Conservation (phyloP, 2,329 filamentous ascomycete genomes). For the Diaporthe helianthi region DNA sequence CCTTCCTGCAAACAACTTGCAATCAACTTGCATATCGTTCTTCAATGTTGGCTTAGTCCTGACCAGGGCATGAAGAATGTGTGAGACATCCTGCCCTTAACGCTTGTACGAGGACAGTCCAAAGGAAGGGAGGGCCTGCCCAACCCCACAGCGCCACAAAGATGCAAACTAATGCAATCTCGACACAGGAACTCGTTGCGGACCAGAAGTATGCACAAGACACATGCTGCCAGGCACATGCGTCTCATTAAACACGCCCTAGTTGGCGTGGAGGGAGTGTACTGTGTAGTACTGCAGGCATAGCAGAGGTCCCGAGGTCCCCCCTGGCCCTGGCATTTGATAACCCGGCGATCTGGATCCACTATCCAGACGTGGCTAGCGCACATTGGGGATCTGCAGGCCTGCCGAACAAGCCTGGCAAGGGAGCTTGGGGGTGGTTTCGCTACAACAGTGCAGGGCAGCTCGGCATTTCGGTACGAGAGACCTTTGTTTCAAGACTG, state of each 20-base stretch:
- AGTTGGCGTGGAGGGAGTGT: not conserved
- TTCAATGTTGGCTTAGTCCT: not conserved
- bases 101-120: not conserved
- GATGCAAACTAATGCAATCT: not conserved
- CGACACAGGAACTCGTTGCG: not conserved
- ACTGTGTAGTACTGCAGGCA: conserved; percentile 18
- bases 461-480: conserved; percentile 25
- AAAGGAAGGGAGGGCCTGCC: not conserved
- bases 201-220: not conserved
- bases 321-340: conserved; percentile 19
- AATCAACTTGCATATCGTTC: no score
- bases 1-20: not conserved
- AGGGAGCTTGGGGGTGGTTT: conserved; percentile 11
- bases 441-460: not conserved
- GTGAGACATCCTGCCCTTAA: not conserved
- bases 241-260: conserved; percentile 6
- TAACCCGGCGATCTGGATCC: conserved; percentile 12
- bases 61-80: not conserved
- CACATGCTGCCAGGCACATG: not conserved
- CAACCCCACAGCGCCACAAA: not conserved
- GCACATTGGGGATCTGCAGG: conserved; percentile 21
- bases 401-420: not conserved
- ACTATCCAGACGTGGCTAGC: not conserved
- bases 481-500: conserved; percentile 24
- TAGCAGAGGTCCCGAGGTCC: conserved; percentile 11